A percentile compares a stretch with the other conserved stretches of the same genome.
These are phyloP conservation scores for Suhomyces vadensis DNA, from an alignment of 805 yeast species.

Conservation along the genomic window DNA sequence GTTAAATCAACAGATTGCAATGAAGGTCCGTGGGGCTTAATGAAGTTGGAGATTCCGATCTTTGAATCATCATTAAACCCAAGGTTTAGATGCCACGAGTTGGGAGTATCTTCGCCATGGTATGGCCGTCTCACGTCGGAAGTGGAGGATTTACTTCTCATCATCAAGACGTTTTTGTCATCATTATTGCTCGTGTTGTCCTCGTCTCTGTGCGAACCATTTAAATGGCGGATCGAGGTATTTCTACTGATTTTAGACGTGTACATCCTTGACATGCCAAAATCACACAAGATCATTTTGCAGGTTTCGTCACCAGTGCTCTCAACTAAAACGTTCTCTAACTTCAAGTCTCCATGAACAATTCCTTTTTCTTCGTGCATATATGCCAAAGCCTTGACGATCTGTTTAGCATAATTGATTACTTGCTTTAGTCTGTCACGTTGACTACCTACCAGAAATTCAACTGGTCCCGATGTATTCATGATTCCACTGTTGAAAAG, in stretches of 20 bases:
- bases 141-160: slow-evolving; percentile 36
- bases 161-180: slow-evolving; percentile 19
- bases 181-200: slow-evolving; percentile 6
- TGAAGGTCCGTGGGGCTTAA: slow-evolving; percentile 34
- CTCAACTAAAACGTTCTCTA: slow-evolving; percentile 75
- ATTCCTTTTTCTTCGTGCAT: slow-evolving; percentile 56
- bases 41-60: slow-evolving; percentile 31
- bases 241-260: slow-evolving; percentile 28
- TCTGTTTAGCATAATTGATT: slow-evolving; percentile 46
- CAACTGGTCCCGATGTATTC: slow-evolving; percentile 28
- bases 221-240: too few relatives aligned
- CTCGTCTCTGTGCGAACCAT: slow-evolving; percentile 7
- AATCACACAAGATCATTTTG: slow-evolving; percentile 72
- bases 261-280: slow-evolving; percentile 69
- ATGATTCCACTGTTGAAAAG: slow-evolving; percentile 30
- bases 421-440: slow-evolving; percentile 37
- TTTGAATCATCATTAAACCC: slow-evolving; percentile 27
- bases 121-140: slow-evolving; percentile 37
- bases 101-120: slow-evolving; percentile 31
- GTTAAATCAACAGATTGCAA: slow-evolving; percentile 33
- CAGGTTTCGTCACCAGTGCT: slow-evolving; percentile 23
- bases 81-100: slow-evolving; percentile 21
- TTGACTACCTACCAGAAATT: slow-evolving; percentile 27
- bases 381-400: slow-evolving; percentile 59
- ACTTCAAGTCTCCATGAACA: slow-evolving; percentile 81